Conservation (phyloP, 2,329 filamentous ascomycete genomes). For the Cyphellophora attinorum region DNA sequence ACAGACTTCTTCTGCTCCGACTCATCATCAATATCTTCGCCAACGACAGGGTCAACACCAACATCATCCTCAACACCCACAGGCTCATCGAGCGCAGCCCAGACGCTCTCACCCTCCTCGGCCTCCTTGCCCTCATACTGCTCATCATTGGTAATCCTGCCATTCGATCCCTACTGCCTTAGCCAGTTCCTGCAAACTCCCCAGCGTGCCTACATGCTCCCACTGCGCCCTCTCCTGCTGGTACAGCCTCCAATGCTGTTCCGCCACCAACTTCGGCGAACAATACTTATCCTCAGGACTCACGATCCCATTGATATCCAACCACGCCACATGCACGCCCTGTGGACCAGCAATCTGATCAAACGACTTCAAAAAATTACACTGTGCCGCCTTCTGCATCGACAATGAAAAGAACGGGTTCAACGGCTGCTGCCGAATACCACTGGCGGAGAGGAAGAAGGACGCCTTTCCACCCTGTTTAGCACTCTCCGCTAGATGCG, state of each 20-base stretch:
- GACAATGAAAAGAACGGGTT: conserved; percentile 7
- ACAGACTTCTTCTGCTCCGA: no score
- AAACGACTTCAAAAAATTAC: conserved; percentile 8
- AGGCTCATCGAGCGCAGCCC: no score
- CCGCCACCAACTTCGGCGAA: conserved; percentile 13
- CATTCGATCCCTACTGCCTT: conserved; percentile 3
- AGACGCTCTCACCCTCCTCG: no score
- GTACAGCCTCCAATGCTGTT: conserved; percentile 16
- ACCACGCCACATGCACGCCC: conserved; percentile 18
- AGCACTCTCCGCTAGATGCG: conserved; percentile 6
- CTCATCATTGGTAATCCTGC: background rate
- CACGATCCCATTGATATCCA: conserved; percentile 16
- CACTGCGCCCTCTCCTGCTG: conserved; percentile 12
- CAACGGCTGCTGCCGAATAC: conserved; percentile 7
- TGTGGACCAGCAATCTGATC: conserved; percentile 8
- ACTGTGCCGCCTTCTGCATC: conserved; percentile 12
- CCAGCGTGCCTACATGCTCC: conserved; percentile 12
- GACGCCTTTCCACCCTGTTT: conserved; percentile 5
- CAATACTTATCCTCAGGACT: conserved; percentile 10
- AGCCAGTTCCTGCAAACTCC: conserved; percentile 8
- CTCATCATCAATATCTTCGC: no score
- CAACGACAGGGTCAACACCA: no score
- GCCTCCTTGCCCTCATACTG: no score
- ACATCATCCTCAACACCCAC: no score
- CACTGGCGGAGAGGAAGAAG: conserved; percentile 10